Evolutionary conservation across 805 yeast genomes (phyloP).

Genomic region (Isabelozyma heimii): DNA sequence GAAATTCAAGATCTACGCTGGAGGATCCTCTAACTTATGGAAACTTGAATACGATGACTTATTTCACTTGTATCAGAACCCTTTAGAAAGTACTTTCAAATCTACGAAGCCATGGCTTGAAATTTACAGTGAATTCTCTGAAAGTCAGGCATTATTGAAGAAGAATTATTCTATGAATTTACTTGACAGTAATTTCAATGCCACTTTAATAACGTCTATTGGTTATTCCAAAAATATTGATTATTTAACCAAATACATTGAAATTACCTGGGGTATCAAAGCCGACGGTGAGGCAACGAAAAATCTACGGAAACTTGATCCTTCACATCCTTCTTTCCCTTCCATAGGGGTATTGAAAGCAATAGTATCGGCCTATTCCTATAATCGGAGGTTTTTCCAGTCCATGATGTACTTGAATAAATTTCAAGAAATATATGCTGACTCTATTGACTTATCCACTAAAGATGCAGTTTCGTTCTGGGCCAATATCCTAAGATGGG

Average conservation of each 20-base stretch:
- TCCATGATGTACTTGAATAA: slow-evolving; percentile 33
- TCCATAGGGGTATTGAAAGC: slow-evolving; percentile 21
- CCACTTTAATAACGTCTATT: slow-evolving; percentile 29
- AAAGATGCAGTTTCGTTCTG: slow-evolving; percentile 25
- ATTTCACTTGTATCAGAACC: slow-evolving; percentile 10
- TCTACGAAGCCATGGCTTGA: slow-evolving; percentile 16
- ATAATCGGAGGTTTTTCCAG: slow-evolving; percentile 26
- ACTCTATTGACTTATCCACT: slow-evolving; percentile 14
- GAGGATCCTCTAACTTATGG: slow-evolving; percentile 36
- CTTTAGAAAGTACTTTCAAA: slow-evolving; percentile 16
- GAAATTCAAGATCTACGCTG: slow-evolving; percentile 27
- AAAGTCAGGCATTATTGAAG: slow-evolving; percentile 2
- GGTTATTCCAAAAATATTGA: slow-evolving; percentile 22
- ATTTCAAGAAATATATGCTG: slow-evolving; percentile 28
- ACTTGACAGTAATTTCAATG: slow-evolving; percentile 19
- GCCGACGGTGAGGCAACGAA: slow-evolving; percentile 16
- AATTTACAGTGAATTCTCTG: slow-evolving; percentile 20
- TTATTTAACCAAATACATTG: slow-evolving; percentile 22
- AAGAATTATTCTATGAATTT: not conserved
- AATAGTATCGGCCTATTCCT: slow-evolving; percentile 29
- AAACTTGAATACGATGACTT: slow-evolving; percentile 16
- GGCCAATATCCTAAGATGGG: slow-evolving; percentile 37
- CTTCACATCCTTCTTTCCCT: slow-evolving; percentile 19
- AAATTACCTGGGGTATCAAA: slow-evolving; percentile 30
- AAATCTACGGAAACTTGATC: slow-evolving; percentile 8